Base-by-base conservation (phyloP, 164 flowering plant genomes). In the Cinnamomum chago region DNA sequence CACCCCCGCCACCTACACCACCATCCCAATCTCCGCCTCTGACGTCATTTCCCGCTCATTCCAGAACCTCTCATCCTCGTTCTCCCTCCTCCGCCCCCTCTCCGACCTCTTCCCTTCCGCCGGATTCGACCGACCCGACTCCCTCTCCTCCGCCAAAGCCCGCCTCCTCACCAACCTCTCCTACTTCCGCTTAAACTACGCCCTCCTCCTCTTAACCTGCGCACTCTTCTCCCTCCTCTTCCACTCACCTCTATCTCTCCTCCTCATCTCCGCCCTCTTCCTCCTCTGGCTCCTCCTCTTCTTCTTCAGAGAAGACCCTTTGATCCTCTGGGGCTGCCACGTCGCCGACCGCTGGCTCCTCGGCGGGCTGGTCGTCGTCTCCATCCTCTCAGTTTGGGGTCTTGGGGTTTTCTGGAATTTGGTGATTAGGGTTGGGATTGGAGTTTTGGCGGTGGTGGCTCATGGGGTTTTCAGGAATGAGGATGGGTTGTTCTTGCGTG, bases 111-210 rank as follows among this genome's bases (percentile, higher is more conserved):
- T 70, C 40, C 15, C n/a, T 35, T 23, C 58, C 68, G 11, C 52
- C 15, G 77, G 28, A 20, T 70, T 68, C 27, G 58, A 62, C 58
- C 72, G 73, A 3, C 77, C 77, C 10, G 33, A 4, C 14, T 50
- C 67, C 15, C 15, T 75, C 35, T 23, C 72, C 58, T 67, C 35
- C 52, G 67, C 72, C 67, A 28, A 52, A 22, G 23, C 22, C 60
- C 64, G 73, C 33, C 67, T 75, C 58, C 40, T 35, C 30, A 58
- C 12, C 33, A 75, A 70, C 58, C 10, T 25, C 17, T 2, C 35
- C 17, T 75, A 60, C 35, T 75, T 75, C 67, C 67, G 72, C 35
- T 13, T 70, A 58, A 75, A 75, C 72, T 69, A 75, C 68, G 77
- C 72, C 14, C 24, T 75, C 13, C 35, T 75, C 60, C 7, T 40